Percentiles rank a stretch among this genome's conserved stretches.
These are phyloP conservation scores for Wallacemonas sp. DNA, from an alignment of 208 protist genomes.

Conservation along the genomic window DNA sequence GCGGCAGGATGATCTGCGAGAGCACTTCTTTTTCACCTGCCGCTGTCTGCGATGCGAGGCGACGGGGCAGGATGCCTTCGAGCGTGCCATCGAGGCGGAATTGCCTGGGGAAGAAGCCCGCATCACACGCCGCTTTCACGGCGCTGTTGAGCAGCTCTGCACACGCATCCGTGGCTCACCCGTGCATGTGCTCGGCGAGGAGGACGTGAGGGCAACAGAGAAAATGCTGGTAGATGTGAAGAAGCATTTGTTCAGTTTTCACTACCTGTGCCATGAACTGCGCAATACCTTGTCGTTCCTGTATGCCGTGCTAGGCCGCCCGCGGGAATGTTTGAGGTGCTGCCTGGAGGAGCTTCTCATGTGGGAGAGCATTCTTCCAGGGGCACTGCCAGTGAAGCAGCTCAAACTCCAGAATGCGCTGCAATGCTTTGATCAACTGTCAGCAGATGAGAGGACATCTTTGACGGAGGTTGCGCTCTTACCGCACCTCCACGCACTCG, in stretches of 20 bases:
- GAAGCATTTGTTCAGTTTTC: slow-evolving; percentile 65
- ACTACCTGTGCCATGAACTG: slow-evolving; percentile 84
- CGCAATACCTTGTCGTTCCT: slow-evolving; percentile 83
- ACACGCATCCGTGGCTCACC: slow-evolving; percentile 35
- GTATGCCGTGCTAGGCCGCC: slow-evolving; percentile 66
- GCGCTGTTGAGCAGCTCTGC: slow-evolving; percentile 52
- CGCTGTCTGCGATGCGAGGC: slow-evolving; percentile 59
- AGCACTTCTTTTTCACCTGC: slow-evolving; percentile 80
- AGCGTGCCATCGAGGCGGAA: slow-evolving; percentile 17
- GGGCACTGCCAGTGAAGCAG: slow-evolving; percentile 77
- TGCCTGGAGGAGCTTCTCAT: slow-evolving; percentile 78
- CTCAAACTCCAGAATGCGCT: slow-evolving; percentile 79
- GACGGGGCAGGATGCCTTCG: slow-evolving; percentile 20
- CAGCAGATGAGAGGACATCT: slow-evolving; percentile 5
- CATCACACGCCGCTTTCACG: slow-evolving; percentile 49
- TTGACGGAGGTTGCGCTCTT: slow-evolving; percentile 25
- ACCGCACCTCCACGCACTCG: slow-evolving; percentile 48
- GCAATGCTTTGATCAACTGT: slow-evolving; percentile 28
- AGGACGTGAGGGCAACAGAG: slow-evolving; percentile 39
- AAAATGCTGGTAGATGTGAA: slow-evolving; percentile 43
- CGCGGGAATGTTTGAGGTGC: slow-evolving; percentile 34
- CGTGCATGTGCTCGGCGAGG: slow-evolving; percentile 31
- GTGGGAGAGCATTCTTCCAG: slow-evolving; percentile 83
- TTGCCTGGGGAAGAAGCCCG: slow-evolving; percentile 18
- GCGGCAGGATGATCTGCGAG: slow-evolving; percentile 55